These are phyloP conservation scores for Babesia gibsoni DNA, from an alignment of 169 alveolate species.

Conservation along the genomic window DNA sequence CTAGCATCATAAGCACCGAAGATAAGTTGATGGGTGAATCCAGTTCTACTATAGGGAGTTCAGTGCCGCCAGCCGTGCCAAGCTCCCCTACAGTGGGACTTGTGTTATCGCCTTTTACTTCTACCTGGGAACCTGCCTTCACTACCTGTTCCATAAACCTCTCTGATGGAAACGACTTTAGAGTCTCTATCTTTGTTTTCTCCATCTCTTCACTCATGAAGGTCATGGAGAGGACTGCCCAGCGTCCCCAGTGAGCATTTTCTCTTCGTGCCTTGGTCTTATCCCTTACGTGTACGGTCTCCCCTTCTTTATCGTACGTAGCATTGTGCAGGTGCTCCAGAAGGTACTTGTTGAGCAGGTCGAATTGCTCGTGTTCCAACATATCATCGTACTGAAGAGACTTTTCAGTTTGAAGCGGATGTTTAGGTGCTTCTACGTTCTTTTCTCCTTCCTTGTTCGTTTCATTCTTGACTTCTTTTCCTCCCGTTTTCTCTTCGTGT, in stretches of 20 bases:
- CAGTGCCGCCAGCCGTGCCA: not conserved
- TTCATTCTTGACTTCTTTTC: not conserved
- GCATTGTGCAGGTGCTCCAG: slow-evolving; percentile 54
- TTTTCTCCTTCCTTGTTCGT: not conserved
- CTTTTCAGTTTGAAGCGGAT: slow-evolving; percentile 27
- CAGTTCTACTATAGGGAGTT: slow-evolving; percentile 65
- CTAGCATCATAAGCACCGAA: slow-evolving; percentile 80
- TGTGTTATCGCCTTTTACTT: slow-evolving; percentile 37
- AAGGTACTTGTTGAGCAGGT: slow-evolving; percentile 47
- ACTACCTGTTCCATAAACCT: slow-evolving; percentile 72
- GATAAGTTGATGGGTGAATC: slow-evolving; percentile 72
- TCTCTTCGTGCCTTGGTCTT: slow-evolving; percentile 51
- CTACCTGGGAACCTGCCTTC: slow-evolving; percentile 55
- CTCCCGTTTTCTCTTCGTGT: not conserved
- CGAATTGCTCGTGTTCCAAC: slow-evolving; percentile 52
- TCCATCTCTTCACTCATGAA: slow-evolving; percentile 82
- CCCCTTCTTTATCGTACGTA: slow-evolving; percentile 26
- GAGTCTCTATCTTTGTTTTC: slow-evolving; percentile 69
- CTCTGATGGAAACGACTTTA: slow-evolving; percentile 79
- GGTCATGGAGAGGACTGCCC: slow-evolving; percentile 81
- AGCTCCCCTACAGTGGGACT: slow-evolving; percentile 39
- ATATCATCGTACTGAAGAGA: slow-evolving; percentile 10
- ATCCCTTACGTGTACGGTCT: slow-evolving; percentile 40
- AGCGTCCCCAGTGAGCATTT: slow-evolving; percentile 61
- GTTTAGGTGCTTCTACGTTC: slow-evolving; percentile 1